A percentile compares a stretch with the other conserved stretches of the same genome.
phyloP scores from a whole-genome alignment of 495 filamentous ascomycete species.

The Aspergillus affinis region DNA sequence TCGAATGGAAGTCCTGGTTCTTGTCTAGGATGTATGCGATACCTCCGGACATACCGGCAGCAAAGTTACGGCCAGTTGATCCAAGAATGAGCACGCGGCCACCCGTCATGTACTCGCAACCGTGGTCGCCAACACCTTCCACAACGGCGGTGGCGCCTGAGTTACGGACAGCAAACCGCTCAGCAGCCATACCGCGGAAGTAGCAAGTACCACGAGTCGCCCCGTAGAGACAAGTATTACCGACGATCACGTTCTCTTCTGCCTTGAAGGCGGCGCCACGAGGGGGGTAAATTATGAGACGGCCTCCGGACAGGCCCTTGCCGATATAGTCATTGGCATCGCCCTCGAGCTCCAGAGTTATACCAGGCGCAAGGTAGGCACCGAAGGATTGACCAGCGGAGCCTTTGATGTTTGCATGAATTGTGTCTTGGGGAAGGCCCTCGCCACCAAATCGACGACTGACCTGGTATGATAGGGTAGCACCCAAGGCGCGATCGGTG shows the following conservation, averaged over 20 bases:
- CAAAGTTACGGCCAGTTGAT: slow-evolving; percentile 97
- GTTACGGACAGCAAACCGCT: slow-evolving; percentile 98
- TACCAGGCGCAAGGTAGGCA: slow-evolving; percentile 90
- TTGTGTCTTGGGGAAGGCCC: slow-evolving; percentile 89
- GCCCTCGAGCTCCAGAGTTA: slow-evolving; percentile 95
- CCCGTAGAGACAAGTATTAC: slow-evolving; percentile 97
- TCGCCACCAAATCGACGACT: slow-evolving; percentile 89
- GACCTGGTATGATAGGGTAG: slow-evolving; percentile 95
- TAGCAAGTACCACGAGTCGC: slow-evolving; percentile 91
- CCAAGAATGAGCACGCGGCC: slow-evolving; percentile 90
- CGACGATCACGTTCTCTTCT: slow-evolving; percentile 95
- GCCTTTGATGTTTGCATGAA: slow-evolving; percentile 98
- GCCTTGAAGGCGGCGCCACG: slow-evolving; percentile 93
- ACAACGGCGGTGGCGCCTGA: slow-evolving; percentile 96
- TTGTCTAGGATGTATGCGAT: slow-evolving; percentile 97
- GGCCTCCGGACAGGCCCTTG: slow-evolving; percentile 94
- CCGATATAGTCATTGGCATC: slow-evolving; percentile 98
- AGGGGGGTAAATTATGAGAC: slow-evolving; percentile 94
- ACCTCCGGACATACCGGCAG: slow-evolving; percentile 98
- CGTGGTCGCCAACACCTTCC: slow-evolving; percentile 96
- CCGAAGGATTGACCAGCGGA: slow-evolving; percentile 98
- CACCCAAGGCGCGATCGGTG: slow-evolving; percentile 92
- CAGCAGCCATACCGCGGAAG: slow-evolving; percentile 97
- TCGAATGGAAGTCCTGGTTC: slow-evolving; percentile 85
- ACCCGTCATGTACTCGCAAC: slow-evolving; percentile 99